These are phyloP conservation scores for Ganoderma multipileum DNA, from an alignment of 1,284 basidiomycete species.

Conservation along the genomic window DNA sequence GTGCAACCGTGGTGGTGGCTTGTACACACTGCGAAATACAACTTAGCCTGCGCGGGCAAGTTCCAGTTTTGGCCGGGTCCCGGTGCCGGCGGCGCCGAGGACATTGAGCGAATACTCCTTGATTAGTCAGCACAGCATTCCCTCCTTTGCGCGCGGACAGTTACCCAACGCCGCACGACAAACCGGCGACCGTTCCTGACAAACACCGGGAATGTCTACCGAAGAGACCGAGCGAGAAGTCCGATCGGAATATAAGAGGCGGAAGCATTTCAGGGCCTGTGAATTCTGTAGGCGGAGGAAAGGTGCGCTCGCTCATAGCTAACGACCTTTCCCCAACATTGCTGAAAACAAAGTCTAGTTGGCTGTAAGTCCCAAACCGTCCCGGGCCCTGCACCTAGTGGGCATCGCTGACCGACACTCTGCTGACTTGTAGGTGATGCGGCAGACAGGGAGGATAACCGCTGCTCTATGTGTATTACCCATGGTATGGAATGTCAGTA, in stretches of 20 bases:
- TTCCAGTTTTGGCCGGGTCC: no score
- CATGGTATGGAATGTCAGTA: conserved; percentile 81
- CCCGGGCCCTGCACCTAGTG: neutral
- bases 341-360: neutral
- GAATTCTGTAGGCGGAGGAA: conserved; percentile 79
- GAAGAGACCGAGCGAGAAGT: neutral
- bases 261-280: conserved; percentile 63
- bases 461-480: conserved; percentile 81
- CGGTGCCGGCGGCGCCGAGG: no score
- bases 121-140: neutral
- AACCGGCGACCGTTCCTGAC: no score
- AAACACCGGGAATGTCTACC: neutral
- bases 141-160: neutral
- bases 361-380: conserved; percentile 13
- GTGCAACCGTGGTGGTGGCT: no score
- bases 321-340: no score
- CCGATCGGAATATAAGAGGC: neutral
- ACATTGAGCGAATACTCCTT: neutral
- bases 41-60: no score
- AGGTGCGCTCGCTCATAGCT: conserved; percentile 48
- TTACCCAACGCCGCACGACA: neutral
- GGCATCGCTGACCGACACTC: neutral
- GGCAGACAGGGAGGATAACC: conserved; percentile 58
- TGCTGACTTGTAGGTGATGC: conserved; percentile 35
- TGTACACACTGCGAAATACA: no score